Conservation (phyloP, 345 rosid species). For the Citrus maxima region DNA sequence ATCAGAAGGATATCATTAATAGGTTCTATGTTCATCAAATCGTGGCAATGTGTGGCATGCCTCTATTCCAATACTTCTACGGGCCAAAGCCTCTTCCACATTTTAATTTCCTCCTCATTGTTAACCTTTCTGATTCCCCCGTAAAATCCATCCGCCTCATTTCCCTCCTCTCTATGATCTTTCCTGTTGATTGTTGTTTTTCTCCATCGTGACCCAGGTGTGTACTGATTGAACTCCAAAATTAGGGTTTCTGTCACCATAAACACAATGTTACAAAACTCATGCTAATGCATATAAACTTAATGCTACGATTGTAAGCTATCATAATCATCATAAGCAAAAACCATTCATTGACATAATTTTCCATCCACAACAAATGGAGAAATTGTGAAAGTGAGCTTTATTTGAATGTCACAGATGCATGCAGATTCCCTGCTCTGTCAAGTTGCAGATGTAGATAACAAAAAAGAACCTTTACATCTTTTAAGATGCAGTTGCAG, state of each 20-base stretch:
- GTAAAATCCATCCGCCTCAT: slow-evolving; percentile 82
- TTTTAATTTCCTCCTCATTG: slow-evolving; percentile 53
- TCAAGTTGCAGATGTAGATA: slow-evolving; percentile 20
- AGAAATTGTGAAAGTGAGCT: not conserved
- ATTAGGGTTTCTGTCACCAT: slow-evolving; percentile 52
- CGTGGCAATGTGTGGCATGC: not conserved
- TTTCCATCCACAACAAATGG: not conserved
- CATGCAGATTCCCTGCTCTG: not conserved
- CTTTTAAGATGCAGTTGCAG: slow-evolving; percentile 1
- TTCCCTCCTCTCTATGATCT: slow-evolving; percentile 78
- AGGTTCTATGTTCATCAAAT: not conserved
- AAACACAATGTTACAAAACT: slow-evolving; percentile 16
- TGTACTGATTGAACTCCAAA: slow-evolving; percentile 70
- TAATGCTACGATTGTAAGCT: not conserved
- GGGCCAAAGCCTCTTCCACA: slow-evolving; percentile 79
- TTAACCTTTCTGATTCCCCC: slow-evolving; percentile 79
- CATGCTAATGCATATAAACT: not conserved
- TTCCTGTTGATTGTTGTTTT: slow-evolving; percentile 44
- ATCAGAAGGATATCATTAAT: not conserved
- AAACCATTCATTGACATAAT: not conserved
- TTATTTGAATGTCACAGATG: not conserved
- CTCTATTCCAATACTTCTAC: slow-evolving; percentile 49
- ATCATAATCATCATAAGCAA: not conserved
- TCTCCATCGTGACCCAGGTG: slow-evolving; percentile 78
- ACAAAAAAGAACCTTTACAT: not conserved